These are phyloP conservation scores for Lentinula boryana DNA, from an alignment of 768 basidiomycete species.

Conservation along the genomic window DNA sequence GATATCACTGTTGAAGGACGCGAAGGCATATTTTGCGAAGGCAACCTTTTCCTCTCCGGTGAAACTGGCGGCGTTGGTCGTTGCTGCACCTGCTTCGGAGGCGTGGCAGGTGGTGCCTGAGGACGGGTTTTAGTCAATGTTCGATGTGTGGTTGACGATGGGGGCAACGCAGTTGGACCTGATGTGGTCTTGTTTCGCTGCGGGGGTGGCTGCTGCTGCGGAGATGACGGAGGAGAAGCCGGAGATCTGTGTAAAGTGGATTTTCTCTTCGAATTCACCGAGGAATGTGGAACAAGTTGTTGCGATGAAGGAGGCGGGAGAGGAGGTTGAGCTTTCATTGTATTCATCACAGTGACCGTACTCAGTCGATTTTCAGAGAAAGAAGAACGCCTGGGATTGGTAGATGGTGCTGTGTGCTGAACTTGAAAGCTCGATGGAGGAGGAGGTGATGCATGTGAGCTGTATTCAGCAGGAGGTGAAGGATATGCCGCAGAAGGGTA, in stretches of 20 bases:
- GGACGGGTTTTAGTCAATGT: slow-evolving; percentile 7
- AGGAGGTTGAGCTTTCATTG: background rate
- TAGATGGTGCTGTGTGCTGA: background rate
- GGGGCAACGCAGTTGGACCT: background rate
- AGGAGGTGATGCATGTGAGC: background rate
- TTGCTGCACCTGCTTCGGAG: slow-evolving; percentile 18
- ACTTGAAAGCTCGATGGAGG: background rate
- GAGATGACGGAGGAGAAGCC: background rate
- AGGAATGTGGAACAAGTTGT: background rate
- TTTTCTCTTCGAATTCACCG: background rate
- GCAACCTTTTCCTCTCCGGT: slow-evolving; percentile 7
- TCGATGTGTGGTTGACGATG: background rate
- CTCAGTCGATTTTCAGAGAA: background rate
- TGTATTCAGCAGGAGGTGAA: slow-evolving; percentile 20
- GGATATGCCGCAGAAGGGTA: slow-evolving; percentile 12
- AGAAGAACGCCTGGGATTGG: background rate
- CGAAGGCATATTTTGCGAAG: background rate
- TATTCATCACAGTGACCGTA: background rate
- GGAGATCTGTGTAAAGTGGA: background rate
- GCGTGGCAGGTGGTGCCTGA: background rate
- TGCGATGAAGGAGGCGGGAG: background rate
- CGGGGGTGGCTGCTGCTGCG: background rate
- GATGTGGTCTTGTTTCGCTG: background rate
- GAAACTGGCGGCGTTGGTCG: slow-evolving; percentile 22
- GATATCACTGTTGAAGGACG: slow-evolving; percentile 13